phyloP scores from a whole-genome alignment of 225 moss, liverwort and hornwort species.

The Marchantia polymorpha region DNA sequence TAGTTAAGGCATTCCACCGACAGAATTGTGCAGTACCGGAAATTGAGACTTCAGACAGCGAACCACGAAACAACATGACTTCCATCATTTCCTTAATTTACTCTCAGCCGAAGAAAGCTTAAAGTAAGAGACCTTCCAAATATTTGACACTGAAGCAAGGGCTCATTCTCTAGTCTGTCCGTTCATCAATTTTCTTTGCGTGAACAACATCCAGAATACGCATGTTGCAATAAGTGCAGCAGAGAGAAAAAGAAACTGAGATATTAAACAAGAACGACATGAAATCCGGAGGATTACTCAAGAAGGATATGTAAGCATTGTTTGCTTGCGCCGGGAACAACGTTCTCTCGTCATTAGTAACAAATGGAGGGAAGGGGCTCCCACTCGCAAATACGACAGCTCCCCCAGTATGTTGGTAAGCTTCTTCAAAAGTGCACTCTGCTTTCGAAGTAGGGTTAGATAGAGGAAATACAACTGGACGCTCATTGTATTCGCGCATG shows the following conservation, averaged over 20 bases:
- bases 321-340: slow-evolving; percentile 53
- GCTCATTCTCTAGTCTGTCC: not conserved
- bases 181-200: not conserved
- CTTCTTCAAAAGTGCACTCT: slow-evolving; percentile 85
- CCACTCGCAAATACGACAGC: slow-evolving; percentile 78
- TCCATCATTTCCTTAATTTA: not conserved
- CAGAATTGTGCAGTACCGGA: not conserved
- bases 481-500: slow-evolving; percentile 62
- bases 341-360: slow-evolving; percentile 38
- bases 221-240: not conserved
- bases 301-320: slow-evolving; percentile 45
- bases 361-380: slow-evolving; percentile 61
- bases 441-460: slow-evolving; percentile 85
- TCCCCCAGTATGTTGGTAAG: slow-evolving; percentile 64
- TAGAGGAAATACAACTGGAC: slow-evolving; percentile 52
- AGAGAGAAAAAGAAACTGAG: not conserved
- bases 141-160: not conserved
- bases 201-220: not conserved
- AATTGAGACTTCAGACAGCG: not conserved
- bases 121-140: not conserved
- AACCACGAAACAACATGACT: not conserved
- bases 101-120: not conserved
- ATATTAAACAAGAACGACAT: not conserved
- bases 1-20: slow-evolving; percentile 10
- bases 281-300: not conserved